Base-by-base conservation (phyloP, 2,329 filamentous ascomycete species). In the Phyllosticta citrichinensis region DNA sequence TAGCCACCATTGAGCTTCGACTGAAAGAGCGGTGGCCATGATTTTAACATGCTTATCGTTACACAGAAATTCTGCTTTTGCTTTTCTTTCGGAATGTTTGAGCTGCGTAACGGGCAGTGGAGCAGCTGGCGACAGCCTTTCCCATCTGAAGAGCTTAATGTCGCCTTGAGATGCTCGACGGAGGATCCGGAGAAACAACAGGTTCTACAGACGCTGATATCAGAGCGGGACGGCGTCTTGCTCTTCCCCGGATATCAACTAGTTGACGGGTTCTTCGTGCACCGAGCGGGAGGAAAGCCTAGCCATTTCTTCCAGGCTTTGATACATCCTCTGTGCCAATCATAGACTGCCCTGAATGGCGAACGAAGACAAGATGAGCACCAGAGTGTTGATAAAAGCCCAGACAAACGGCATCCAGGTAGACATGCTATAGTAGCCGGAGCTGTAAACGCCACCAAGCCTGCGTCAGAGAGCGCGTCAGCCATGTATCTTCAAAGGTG, bases 391-490 rank as follows among this genome's bases (percentile, higher is more conserved):
- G 72, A 93, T 87, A 69, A 89, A 81, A 0, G 85, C 89, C 92
- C 92, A 96, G 22, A 92, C 82, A 69, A 94, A 88, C 0, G 92
- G 92, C 57, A 96, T 89, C 91, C 91, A 96, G 0, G 92, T 96
- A 54, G 91, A 93, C 91, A 96, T 94, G 68, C 86, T 81, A 71
- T 93, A 96, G 74, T 87, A 90, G 52, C 91, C 92, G 2, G 87
- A 83, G 66, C 85, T 83, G 70, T 96, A 96, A 40, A 93, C 83
- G 9, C 87, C 89, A 12, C 89, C 90, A 20, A 95, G 77, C 56
- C 89, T 92, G 59, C 20, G 30, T 22, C 52, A 50, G 14, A 11
- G 3, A 19, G 40, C n/a, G 14, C 9, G 35, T 20, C 22, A 55
- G 47, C n/a, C 2, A 10, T 9, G n/a, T 5, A 52, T 19, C 52